A percentile compares a stretch with the other conserved stretches of the same genome.
phyloP scores from a whole-genome alignment of 2,329 filamentous ascomycete genomes.

The Sporothrix luriei region DNA sequence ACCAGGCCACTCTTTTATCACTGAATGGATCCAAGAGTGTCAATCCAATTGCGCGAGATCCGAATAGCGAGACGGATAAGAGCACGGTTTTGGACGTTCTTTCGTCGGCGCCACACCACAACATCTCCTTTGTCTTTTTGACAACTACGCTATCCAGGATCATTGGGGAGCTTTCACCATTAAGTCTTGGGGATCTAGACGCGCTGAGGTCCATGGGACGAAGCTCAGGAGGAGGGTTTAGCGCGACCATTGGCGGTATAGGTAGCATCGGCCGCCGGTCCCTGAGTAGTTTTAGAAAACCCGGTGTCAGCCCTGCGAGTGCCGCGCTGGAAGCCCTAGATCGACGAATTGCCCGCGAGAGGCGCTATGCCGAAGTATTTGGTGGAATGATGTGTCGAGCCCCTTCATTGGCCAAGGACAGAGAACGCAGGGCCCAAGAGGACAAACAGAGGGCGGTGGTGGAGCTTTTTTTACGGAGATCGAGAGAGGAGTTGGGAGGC shows the following conservation, averaged over 20 bases:
- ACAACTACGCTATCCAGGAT: slow-evolving; percentile 70
- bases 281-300: slow-evolving; percentile 44
- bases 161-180: slow-evolving; percentile 52
- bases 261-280: slow-evolving; percentile 43
- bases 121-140: slow-evolving; percentile 86
- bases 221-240: slow-evolving; percentile 18
- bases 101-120: slow-evolving; percentile 71
- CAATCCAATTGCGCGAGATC: slow-evolving; percentile 27
- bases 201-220: slow-evolving; percentile 38
- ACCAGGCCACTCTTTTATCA: slow-evolving; percentile 49
- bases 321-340: slow-evolving; percentile 46
- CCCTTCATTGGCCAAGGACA: slow-evolving; percentile 44
- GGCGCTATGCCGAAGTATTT: slow-evolving; percentile 66
- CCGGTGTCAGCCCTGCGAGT: slow-evolving; percentile 15
- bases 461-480: slow-evolving; percentile 64
- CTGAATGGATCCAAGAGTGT: slow-evolving; percentile 37
- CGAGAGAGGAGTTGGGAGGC: slow-evolving; percentile 33
- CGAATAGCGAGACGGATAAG: slow-evolving; percentile 50
- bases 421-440: slow-evolving; percentile 62
- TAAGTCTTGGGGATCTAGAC: slow-evolving; percentile 46
- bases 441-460: slow-evolving; percentile 68
- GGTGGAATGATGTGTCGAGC: slow-evolving; percentile 63
- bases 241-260: slow-evolving; percentile 34
- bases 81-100: slow-evolving; percentile 70
- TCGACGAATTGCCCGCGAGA: slow-evolving; percentile 63